Conservation (phyloP, 768 basidiomycete genomes). For the Amanita rubescens region DNA sequence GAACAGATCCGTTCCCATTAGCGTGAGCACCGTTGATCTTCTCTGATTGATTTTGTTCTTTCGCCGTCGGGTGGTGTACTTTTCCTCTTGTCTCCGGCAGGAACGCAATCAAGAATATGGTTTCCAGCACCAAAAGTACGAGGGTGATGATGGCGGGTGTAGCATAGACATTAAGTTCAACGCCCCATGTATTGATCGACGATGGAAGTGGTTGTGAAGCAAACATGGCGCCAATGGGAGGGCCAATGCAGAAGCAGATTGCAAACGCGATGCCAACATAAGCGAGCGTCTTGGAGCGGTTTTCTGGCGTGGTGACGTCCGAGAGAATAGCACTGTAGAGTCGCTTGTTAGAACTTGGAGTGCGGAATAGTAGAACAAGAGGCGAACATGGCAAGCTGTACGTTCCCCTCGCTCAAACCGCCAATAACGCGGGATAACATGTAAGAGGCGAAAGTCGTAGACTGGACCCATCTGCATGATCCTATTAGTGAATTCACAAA, state of each 20-base stretch:
- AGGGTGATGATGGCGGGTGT: slow-evolving; percentile 83
- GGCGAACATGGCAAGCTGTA: slow-evolving; percentile 88
- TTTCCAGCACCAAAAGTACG: slow-evolving; percentile 71
- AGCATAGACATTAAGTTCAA: slow-evolving; percentile 83
- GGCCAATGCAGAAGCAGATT: slow-evolving; percentile 88
- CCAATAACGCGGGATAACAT: slow-evolving; percentile 87
- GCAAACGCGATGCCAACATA: slow-evolving; percentile 96
- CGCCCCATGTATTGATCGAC: slow-evolving; percentile 45
- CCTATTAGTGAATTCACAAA: background rate
- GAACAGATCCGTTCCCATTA: slow-evolving; percentile 16
- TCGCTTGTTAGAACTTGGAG: background rate
- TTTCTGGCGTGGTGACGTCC: slow-evolving; percentile 76
- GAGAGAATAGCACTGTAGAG: slow-evolving; percentile 78
- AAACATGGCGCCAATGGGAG: slow-evolving; percentile 94
- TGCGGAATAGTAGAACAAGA: background rate
- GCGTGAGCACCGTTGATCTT: slow-evolving; percentile 13
- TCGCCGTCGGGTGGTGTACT: slow-evolving; percentile 14
- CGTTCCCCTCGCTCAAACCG: slow-evolving; percentile 94
- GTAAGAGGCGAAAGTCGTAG: slow-evolving; percentile 86
- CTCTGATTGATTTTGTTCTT: slow-evolving; percentile 12
- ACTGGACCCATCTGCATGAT: slow-evolving; percentile 70
- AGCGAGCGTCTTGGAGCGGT: slow-evolving; percentile 80
- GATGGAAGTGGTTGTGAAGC: slow-evolving; percentile 75
- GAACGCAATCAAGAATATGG: slow-evolving; percentile 60
- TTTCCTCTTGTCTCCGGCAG: slow-evolving; percentile 84